Evolutionary conservation across 108 stramenopile species (phyloP).

Genomic region (Nitzschia inconspicua): DNA sequence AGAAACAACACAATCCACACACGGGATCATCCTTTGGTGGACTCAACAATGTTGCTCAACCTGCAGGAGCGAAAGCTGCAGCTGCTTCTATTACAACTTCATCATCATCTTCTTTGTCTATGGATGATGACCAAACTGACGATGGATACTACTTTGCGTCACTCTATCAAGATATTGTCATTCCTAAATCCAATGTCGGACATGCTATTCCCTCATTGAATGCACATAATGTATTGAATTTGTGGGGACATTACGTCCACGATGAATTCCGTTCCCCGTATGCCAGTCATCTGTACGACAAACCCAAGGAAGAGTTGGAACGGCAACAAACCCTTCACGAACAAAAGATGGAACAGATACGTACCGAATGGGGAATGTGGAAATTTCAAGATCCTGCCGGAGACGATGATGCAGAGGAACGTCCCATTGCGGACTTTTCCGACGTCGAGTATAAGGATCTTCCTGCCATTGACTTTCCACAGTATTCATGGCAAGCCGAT

Average conservation of each 20-base stretch:
- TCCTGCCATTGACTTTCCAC: constrained; percentile 56
- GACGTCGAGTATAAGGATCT: constrained; percentile 53
- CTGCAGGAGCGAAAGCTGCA: constrained; percentile 32
- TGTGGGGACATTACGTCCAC: constrained; percentile 28
- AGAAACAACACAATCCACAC: too few species aligned
- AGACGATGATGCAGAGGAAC: constrained; percentile 32
- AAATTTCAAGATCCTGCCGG: constrained; percentile 35
- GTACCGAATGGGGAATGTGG: constrained; percentile 24
- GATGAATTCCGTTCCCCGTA: constrained; percentile 30
- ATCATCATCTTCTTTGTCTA: too few species aligned
- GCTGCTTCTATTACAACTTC: too few species aligned
- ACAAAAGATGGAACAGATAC: constrained; percentile 25
- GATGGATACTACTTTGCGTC: constrained; percentile 5
- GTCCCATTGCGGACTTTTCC: constrained; percentile 48
- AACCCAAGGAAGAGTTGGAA: constrained; percentile 21
- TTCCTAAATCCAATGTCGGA: constrained; percentile 19
- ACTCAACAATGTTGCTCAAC: constrained; percentile 22
- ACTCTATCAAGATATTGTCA: background rate
- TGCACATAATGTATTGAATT: constrained; percentile 23
- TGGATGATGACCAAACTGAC: too few species aligned
- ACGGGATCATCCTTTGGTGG: too few species aligned
- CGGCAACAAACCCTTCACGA: constrained; percentile 14
- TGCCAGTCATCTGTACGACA: constrained; percentile 24
- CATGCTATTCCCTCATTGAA: constrained; percentile 13
- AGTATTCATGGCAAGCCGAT: constrained; percentile 78